A percentile compares a stretch with the other conserved stretches of the same genome.
These are phyloP conservation scores for Diaporthe eres DNA, from an alignment of 2,329 filamentous ascomycete genomes.

Conservation along the genomic window DNA sequence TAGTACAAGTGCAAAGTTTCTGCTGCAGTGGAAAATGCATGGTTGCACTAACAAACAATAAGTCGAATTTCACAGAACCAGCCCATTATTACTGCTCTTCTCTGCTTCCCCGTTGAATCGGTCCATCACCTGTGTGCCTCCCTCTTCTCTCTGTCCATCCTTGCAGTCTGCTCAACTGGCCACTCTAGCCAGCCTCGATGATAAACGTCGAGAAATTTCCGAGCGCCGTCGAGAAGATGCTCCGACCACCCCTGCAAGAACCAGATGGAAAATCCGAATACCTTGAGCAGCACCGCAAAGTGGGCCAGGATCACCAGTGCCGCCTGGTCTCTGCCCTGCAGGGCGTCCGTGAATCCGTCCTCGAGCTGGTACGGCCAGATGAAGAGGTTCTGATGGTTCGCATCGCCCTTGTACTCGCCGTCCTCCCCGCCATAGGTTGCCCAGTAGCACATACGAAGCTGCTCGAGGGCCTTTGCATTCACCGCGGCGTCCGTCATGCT, in stretches of 20 bases:
- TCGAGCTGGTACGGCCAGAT: conserved; percentile 8
- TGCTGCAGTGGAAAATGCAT: neutral
- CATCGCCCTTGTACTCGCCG: neutral
- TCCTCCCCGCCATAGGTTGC: neutral
- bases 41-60: neutral
- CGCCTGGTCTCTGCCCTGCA: neutral
- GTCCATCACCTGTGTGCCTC: too few relatives aligned
- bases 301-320: neutral
- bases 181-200: neutral
- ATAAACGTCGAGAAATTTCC: neutral
- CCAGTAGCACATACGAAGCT: neutral
- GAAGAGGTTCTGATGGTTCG: neutral
- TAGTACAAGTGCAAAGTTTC: neutral
- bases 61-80: neutral
- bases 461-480: neutral
- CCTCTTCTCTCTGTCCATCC: neutral
- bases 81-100: neutral
- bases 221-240: neutral
- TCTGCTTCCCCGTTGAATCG: neutral
- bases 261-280: neutral
- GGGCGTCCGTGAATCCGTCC: neutral
- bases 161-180: neutral
- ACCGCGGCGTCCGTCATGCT: neutral
- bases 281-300: conserved; percentile 1
- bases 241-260: neutral